Evolutionary conservation across 495 filamentous ascomycete species (phyloP), one percentile per base, ranked within the genome.

Genomic region (Hypoxylon crocopeplum): DNA sequence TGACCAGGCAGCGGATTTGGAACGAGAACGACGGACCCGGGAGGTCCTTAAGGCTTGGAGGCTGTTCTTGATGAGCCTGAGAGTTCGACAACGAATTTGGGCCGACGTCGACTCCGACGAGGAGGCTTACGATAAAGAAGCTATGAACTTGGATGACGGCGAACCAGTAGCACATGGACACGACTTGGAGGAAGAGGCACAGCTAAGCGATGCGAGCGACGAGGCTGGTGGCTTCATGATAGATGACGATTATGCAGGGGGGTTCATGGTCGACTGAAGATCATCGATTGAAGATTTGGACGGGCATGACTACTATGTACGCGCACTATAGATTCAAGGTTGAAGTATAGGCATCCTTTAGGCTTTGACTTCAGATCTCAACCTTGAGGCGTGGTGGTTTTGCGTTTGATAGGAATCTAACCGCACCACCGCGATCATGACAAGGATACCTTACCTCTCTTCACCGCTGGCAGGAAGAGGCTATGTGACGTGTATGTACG

Each of bases 51-150:
- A 79, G 52, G 69, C 88, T 67, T 98, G 94, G 94, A 87, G 83
- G 56, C 72, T 84, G 17, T 88, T 96, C 20, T 72, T 96, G 67
- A 78, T 88, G 48, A 89, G 79, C 24, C 70, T 98, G 62, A 80
- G 90, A 48, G 91, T 98, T 49, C 79, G 85, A 44, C 83, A 95
- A 73, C 82, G 91, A 51, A 84, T 97, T 6, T 82, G 73, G 63
- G 82, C 82, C 7, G 70, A 75, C 30, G 73, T 78, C 7, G 75
- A 78, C 49, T 74, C 70, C 12, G 72, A 71, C 24, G 75, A 68
- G 16, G 71, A 73, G 38, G 57, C 22, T 36, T 27, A 22, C 0
- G 27, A 25, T 24, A 27, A 41, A 47, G 42, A 38, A 30, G 48
- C 7, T 29, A 65, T 53, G 32, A 67, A 47, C 11, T 5, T 44